Evolutionary conservation across 2,329 filamentous ascomycete genomes (phyloP), one percentile per base, ranked within the genome.

Genomic region (Cryphonectria japonica): DNA sequence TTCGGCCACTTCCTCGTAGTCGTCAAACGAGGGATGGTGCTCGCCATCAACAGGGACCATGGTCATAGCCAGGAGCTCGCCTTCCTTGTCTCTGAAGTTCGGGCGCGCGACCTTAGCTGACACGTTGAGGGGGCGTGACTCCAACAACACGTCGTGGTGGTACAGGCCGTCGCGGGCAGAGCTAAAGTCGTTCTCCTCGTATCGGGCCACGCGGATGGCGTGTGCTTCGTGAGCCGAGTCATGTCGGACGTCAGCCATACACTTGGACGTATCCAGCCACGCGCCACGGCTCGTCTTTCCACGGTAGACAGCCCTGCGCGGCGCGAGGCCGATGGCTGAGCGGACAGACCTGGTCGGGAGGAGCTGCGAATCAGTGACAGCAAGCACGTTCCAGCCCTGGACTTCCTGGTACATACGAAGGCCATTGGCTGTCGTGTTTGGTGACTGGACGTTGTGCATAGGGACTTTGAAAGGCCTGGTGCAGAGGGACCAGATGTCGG

Each of bases 401-500:
- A 62, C 46, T 3, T 32, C 52, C 7, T 26, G 34, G 9, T 66
- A 60, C 37, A 22, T 11, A 16, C 43, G 14, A 29, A 22, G 60
- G 22, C 26, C 11, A 3, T 22, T 22, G 0, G 60, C 60, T 57
- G 52, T 61, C 19, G 66, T 54, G 26, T 26, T 14, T n/a, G 71
- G 71, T 6, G 32, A 29, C 46, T 57, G 71, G 14, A 73, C 71
- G 59, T 67, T 71, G 46, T 73, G 70, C 11, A 70, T 73, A 9
- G 73, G 74, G 22, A 83, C 74, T 4, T 76, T 74, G 19, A 81
- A 59, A 1, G 75, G 76, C 19, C 50, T 67, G 41, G 65, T 69
- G 13, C 78, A 77, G 50, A 80, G 70, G 50, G 79, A 81, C 87
- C 86, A 89, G 19, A 89, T 87, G 60, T 87, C 80, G 59, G 86